Evolutionary conservation across 2,329 filamentous ascomycete species (phyloP).

Genomic region (Epichloe sp.): DNA sequence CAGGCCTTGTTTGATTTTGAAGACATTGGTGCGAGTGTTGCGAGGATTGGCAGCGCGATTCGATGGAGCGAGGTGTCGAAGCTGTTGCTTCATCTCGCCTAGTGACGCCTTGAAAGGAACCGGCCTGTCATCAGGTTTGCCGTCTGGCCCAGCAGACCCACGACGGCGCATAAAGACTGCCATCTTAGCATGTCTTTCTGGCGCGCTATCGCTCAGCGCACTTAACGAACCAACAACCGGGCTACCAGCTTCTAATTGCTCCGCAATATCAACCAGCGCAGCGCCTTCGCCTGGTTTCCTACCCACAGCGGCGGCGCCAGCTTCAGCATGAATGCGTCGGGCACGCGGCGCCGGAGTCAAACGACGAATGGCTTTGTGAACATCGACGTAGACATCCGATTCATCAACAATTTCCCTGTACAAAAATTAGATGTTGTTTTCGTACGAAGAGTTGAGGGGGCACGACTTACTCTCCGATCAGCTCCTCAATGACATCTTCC

Average conservation of each 20-base stretch:
- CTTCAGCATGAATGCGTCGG: slow-evolving; percentile 33
- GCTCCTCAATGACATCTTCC: slow-evolving; percentile 95
- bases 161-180: slow-evolving; percentile 48
- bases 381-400: slow-evolving; percentile 94
- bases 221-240: slow-evolving; percentile 23
- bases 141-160: slow-evolving; percentile 41
- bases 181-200: slow-evolving; percentile 35
- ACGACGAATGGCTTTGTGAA: slow-evolving; percentile 93
- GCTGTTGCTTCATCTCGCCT: slow-evolving; percentile 48
- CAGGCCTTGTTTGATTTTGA: slow-evolving; percentile 48
- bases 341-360: slow-evolving; percentile 73
- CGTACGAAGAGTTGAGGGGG: background rate
- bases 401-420: slow-evolving; percentile 92
- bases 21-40: slow-evolving; percentile 46
- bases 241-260: slow-evolving; percentile 24
- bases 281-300: slow-evolving; percentile 18
- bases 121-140: slow-evolving; percentile 28
- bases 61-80: slow-evolving; percentile 50
- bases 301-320: slow-evolving; percentile 18
- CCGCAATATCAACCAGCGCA: slow-evolving; percentile 24
- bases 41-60: slow-evolving; percentile 52
- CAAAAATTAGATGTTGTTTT: slow-evolving; percentile 9
- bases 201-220: slow-evolving; percentile 24
- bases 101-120: slow-evolving; percentile 47
- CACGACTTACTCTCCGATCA: slow-evolving; percentile 79